These are phyloP conservation scores for Penicillium crystallinum DNA, from an alignment of 495 filamentous ascomycete species.

Conservation along the genomic window DNA sequence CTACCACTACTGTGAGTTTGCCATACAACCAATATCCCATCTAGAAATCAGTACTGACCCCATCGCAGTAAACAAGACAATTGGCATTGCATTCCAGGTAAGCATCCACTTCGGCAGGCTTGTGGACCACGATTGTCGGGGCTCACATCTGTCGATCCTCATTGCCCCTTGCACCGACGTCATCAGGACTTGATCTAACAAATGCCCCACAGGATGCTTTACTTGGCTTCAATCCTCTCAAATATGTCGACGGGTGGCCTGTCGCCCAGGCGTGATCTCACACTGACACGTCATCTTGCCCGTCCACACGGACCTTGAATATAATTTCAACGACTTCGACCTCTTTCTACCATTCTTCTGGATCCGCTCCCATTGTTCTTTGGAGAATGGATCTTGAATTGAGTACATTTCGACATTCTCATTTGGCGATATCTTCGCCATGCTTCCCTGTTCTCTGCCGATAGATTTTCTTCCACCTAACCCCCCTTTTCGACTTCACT, in stretches of 20 bases:
- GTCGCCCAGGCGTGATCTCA: conserved; percentile 22
- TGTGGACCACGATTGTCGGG: conserved; percentile 11
- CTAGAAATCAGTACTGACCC: conserved; percentile 5
- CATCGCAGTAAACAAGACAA: conserved; percentile 35
- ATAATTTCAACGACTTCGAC: not conserved
- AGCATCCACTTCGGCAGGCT: conserved; percentile 15
- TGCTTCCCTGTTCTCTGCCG: not conserved
- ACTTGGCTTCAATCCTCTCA: conserved; percentile 39
- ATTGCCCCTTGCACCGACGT: conserved; percentile 6
- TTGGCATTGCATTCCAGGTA: conserved; percentile 38
- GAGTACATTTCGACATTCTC: not conserved
- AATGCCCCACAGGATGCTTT: conserved; percentile 30
- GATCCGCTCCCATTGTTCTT: not conserved
- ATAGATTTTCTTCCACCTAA: not conserved
- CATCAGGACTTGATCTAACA: conserved; percentile 16
- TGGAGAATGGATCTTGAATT: not conserved
- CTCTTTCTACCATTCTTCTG: not conserved
- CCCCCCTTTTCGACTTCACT: not conserved
- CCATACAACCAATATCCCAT: not conserved
- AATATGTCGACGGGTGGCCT: conserved; percentile 44
- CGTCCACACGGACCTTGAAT: not conserved
- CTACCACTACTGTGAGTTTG: conserved; percentile 43
- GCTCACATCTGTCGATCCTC: conserved; percentile 17
- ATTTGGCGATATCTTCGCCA: not conserved
- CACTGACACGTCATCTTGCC: too few species aligned